Evolutionary conservation across 2,329 filamentous ascomycete species (phyloP).

Genomic region (Sporothrix luriei): DNA sequence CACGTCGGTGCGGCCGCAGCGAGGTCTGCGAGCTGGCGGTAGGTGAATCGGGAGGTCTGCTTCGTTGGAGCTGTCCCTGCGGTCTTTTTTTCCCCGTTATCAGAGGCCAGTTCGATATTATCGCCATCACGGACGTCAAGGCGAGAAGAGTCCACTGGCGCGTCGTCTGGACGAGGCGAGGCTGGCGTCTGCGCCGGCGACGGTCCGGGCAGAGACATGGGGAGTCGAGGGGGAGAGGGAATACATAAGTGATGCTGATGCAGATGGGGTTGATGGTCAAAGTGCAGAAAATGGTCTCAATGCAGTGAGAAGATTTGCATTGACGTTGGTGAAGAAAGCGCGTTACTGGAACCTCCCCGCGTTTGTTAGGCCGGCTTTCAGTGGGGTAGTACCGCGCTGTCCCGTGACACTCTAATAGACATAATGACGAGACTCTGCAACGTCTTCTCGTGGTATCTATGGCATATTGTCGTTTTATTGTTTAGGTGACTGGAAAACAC

Average conservation of each 20-base stretch:
- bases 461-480: no score
- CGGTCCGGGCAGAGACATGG: slow-evolving; percentile 10
- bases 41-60: slow-evolving; percentile 72
- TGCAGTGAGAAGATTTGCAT: neutral
- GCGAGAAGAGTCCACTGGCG: neutral
- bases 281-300: neutral
- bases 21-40: slow-evolving; percentile 77
- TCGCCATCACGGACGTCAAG: neutral
- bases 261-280: neutral
- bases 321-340: neutral
- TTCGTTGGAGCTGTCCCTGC: neutral
- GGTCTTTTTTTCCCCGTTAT: neutral
- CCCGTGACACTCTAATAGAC: neutral
- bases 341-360: slow-evolving; percentile 5
- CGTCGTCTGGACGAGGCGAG: neutral
- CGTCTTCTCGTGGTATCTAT: no score
- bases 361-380: neutral
- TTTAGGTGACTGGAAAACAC: no score
- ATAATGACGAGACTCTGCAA: no score
- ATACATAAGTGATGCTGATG: slow-evolving; percentile 11
- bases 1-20: slow-evolving; percentile 69
- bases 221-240: neutral
- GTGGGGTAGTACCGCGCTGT: neutral
- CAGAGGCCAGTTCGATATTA: neutral
- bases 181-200: neutral